Evolutionary conservation across 495 filamentous ascomycete genomes (phyloP).

Genomic region (Aspergillus kassunensis): DNA sequence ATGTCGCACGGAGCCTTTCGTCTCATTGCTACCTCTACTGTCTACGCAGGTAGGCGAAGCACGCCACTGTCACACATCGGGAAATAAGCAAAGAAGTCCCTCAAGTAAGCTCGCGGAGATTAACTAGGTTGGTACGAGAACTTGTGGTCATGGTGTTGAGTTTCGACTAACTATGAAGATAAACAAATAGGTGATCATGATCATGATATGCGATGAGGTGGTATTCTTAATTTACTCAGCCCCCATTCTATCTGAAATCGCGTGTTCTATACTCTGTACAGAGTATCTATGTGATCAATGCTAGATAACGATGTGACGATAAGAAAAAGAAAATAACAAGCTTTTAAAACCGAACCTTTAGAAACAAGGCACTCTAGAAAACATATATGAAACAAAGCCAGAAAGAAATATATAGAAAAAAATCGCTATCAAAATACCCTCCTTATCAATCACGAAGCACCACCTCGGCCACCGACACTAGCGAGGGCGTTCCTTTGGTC

Average conservation of each 20-base stretch:
- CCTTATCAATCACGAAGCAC: slow-evolving; percentile 23
- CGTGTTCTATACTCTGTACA: not conserved
- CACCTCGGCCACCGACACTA: slow-evolving; percentile 48
- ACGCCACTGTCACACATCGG: not conserved
- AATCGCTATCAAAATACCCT: not conserved
- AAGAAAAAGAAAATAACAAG: too few species aligned
- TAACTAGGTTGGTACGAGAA: not conserved
- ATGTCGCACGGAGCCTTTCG: not conserved
- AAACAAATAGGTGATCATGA: not conserved
- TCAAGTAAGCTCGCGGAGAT: not conserved
- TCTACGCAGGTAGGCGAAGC: too few species aligned
- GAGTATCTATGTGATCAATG: too few species aligned
- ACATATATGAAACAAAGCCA: not conserved
- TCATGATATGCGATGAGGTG: not conserved
- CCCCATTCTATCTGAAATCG: not conserved
- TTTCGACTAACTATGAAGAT: not conserved
- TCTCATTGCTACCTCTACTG: not conserved
- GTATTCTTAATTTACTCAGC: not conserved
- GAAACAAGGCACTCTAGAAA: not conserved
- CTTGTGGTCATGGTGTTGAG: slow-evolving; percentile 1
- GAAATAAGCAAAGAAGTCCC: not conserved
- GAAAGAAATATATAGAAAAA: not conserved
- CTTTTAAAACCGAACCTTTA: not conserved
- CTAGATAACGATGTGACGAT: too few species aligned
- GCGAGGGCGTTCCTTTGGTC: slow-evolving; percentile 48